phyloP scores from a whole-genome alignment of 164 flowering plant species.

The Liquidambar formosana region DNA sequence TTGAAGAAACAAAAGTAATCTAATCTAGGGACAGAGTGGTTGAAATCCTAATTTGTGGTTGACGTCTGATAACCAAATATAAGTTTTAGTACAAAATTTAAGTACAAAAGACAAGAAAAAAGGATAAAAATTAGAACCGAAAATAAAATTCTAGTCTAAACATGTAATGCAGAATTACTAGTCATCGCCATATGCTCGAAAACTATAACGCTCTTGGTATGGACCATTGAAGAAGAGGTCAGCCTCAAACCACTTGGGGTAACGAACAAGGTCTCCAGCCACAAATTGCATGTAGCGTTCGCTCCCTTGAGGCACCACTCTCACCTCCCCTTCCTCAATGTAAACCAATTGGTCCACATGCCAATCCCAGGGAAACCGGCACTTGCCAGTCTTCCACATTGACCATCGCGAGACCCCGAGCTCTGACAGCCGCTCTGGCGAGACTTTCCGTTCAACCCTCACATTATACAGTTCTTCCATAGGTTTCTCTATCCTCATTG shows the following conservation, averaged over 20 bases:
- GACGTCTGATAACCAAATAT: too few relatives aligned
- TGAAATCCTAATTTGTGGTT: too few relatives aligned
- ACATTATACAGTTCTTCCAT: conserved; percentile 74
- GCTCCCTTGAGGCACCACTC: conserved; percentile 87
- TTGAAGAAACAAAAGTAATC: too few relatives aligned
- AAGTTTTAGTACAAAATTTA: too few relatives aligned
- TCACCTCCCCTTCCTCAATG: conserved; percentile 81
- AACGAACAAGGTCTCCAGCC: conserved; percentile 81
- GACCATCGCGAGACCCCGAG: conserved; percentile 79
- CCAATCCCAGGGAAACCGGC: conserved; percentile 86
- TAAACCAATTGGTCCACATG: conserved; percentile 85
- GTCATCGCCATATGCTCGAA: conserved; percentile 80
- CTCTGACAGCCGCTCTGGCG: conserved; percentile 53
- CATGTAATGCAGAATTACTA: conserved; percentile 1
- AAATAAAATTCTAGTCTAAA: too few relatives aligned
- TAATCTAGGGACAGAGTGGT: too few relatives aligned
- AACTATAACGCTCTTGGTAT: conserved; percentile 77
- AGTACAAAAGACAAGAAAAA: too few relatives aligned
- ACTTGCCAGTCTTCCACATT: conserved; percentile 81
- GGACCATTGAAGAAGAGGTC: conserved; percentile 78
- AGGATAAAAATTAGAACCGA: too few relatives aligned
- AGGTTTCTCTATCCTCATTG: conserved; percentile 60
- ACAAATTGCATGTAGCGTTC: conserved; percentile 54
- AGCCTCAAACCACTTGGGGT: conserved; percentile 95
- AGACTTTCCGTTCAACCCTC: conserved; percentile 61